These are phyloP conservation scores for Sarcodon aspratus DNA, from an alignment of 768 basidiomycete species.

Conservation along the genomic window DNA sequence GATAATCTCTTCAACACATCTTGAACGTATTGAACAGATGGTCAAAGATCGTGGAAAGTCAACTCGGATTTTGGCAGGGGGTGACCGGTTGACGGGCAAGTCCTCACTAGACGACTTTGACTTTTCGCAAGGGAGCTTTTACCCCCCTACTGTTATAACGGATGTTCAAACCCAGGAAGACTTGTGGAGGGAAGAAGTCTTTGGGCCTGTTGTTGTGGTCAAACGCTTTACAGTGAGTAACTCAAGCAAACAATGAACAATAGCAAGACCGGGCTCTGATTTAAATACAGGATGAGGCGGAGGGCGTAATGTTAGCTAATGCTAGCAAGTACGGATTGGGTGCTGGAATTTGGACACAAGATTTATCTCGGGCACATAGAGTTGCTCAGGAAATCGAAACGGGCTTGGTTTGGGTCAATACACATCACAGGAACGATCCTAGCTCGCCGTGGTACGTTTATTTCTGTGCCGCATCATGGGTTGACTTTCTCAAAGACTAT, in stretches of 20 bases:
- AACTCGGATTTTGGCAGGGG: slow-evolving; percentile 44
- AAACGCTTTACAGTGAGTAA: slow-evolving; percentile 35
- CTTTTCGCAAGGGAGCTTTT: slow-evolving; percentile 64
- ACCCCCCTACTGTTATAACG: slow-evolving; percentile 66
- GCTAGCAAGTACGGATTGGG: slow-evolving; percentile 73
- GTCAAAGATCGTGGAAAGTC: slow-evolving; percentile 31
- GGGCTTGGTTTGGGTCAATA: slow-evolving; percentile 83
- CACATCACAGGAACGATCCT: slow-evolving; percentile 83
- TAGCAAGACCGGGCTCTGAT: neutral
- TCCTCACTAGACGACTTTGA: slow-evolving; percentile 64
- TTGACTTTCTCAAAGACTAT: neutral
- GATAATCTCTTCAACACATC: slow-evolving; percentile 56
- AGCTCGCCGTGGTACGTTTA: slow-evolving; percentile 72
- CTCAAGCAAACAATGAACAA: neutral
- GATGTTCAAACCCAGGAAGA: slow-evolving; percentile 45
- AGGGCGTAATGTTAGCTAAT: slow-evolving; percentile 64
- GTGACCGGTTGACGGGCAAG: slow-evolving; percentile 46
- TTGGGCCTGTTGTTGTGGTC: slow-evolving; percentile 76
- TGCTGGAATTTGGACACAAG: slow-evolving; percentile 69
- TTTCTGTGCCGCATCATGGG: neutral
- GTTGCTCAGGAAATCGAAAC: slow-evolving; percentile 59
- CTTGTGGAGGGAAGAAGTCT: slow-evolving; percentile 77
- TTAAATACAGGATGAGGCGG: slow-evolving; percentile 38
- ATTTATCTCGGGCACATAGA: slow-evolving; percentile 67
- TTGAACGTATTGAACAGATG: slow-evolving; percentile 53